Percentiles rank a stretch among this genome's conserved stretches.
These are phyloP conservation scores for Pulveroboletus sp. DNA, from an alignment of 768 basidiomycete species.

Conservation along the genomic window DNA sequence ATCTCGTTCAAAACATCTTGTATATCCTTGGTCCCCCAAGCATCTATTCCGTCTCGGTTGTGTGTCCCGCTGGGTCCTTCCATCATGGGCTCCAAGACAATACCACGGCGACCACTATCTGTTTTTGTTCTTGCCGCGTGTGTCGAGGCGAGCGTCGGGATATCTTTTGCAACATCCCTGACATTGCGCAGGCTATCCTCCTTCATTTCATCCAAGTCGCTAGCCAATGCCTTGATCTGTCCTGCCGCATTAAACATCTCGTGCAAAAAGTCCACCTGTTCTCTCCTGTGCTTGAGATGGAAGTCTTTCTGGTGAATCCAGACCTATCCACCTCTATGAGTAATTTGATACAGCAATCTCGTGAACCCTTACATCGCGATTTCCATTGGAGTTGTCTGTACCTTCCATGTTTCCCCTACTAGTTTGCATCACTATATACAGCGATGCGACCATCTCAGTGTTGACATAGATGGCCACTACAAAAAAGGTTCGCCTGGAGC, in stretches of 20 bases:
- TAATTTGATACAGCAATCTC: not conserved
- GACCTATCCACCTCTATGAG: not conserved
- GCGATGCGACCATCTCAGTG: not conserved
- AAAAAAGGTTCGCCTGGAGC: constrained; percentile 1
- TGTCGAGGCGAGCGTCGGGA: not conserved
- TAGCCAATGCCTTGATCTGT: not conserved
- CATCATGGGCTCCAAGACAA: not conserved
- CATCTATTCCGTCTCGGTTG: too few species aligned
- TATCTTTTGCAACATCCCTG: not conserved
- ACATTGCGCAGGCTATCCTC: not conserved
- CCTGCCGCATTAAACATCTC: constrained; percentile 11
- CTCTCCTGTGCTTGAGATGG: not conserved
- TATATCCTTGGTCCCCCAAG: too few species aligned
- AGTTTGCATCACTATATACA: constrained; percentile 4
- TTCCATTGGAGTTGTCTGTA: not conserved
- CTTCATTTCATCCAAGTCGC: constrained; percentile 1
- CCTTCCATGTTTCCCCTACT: not conserved
- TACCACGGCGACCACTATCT: too few species aligned
- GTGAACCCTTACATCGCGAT: not conserved
- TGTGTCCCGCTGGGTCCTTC: too few species aligned
- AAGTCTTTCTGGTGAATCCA: too few species aligned
- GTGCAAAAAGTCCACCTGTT: not conserved
- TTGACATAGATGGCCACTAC: constrained; percentile 13
- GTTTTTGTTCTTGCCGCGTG: not conserved
- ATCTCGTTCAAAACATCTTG: too few species aligned